These are phyloP conservation scores for Termitomyces sp. DNA, from an alignment of 1,284 basidiomycete species.

Conservation along the genomic window DNA sequence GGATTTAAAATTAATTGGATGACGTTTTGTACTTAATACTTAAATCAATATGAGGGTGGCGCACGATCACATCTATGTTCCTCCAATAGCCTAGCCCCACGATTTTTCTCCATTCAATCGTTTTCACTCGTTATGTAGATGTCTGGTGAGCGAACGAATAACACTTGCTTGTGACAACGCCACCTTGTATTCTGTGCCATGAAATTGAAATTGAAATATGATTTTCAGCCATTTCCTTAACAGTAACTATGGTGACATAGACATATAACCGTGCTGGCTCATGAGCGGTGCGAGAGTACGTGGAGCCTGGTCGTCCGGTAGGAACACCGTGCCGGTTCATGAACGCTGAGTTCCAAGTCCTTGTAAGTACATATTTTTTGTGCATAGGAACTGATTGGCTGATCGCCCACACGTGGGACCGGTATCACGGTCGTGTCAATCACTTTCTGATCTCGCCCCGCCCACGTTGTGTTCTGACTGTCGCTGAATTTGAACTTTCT, in stretches of 20 bases:
- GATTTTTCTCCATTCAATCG: background rate
- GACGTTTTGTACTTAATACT: background rate
- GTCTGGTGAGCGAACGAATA: background rate
- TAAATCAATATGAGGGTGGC: constrained; percentile 1
- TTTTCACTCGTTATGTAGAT: background rate
- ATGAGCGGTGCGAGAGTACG: no score
- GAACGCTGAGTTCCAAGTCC: no score
- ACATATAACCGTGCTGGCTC: no score
- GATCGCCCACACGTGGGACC: background rate
- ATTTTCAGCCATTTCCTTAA: no score
- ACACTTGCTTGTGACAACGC: background rate
- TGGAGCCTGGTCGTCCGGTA: background rate
- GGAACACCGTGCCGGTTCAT: background rate
- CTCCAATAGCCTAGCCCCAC: background rate
- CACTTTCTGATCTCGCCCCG: background rate
- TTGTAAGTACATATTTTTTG: no score
- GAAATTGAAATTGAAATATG: no score
- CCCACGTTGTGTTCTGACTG: background rate
- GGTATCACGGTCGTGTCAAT: no score
- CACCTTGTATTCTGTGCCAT: background rate
- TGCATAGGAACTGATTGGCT: no score
- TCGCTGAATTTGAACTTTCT: background rate
- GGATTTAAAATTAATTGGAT: background rate
- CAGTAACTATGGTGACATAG: no score
- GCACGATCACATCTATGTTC: background rate